Percentiles rank a stretch among this genome's conserved stretches.
These are phyloP conservation scores for Mycena albidolilacea DNA, from an alignment of 768 basidiomycete genomes.

Conservation along the genomic window DNA sequence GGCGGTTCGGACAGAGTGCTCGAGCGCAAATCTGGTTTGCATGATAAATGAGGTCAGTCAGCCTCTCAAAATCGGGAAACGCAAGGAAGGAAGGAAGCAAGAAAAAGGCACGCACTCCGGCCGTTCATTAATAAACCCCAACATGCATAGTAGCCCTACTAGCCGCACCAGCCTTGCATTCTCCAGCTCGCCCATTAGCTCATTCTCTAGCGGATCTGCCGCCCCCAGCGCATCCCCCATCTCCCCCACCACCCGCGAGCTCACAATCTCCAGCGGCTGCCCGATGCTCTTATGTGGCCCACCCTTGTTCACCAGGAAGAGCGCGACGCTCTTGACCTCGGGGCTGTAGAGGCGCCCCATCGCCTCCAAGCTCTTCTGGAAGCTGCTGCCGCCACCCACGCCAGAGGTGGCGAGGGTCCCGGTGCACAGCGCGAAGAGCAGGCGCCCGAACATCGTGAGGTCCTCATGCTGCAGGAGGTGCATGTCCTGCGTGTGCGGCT, in stretches of 20 bases:
- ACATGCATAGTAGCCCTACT: slow-evolving; percentile 92
- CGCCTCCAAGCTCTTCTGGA: slow-evolving; percentile 82
- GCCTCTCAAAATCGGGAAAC: no score
- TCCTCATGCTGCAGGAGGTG: slow-evolving; percentile 87
- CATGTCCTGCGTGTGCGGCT: slow-evolving; percentile 63
- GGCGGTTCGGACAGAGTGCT: no score
- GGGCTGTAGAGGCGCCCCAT: slow-evolving; percentile 81
- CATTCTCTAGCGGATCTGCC: slow-evolving; percentile 84
- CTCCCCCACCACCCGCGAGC: slow-evolving; percentile 79
- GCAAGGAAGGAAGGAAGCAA: not conserved
- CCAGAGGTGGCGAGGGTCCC: slow-evolving; percentile 73
- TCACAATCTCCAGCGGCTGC: slow-evolving; percentile 86
- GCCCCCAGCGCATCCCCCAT: slow-evolving; percentile 90
- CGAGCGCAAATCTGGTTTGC: slow-evolving; percentile 84
- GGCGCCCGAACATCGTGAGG: slow-evolving; percentile 85
- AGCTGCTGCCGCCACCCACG: slow-evolving; percentile 70
- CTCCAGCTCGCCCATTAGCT: slow-evolving; percentile 91
- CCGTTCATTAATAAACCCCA: slow-evolving; percentile 99
- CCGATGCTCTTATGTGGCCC: slow-evolving; percentile 80
- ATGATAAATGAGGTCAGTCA: not conserved
- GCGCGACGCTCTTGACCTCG: slow-evolving; percentile 85
- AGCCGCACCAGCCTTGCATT: slow-evolving; percentile 92
- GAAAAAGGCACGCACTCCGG: slow-evolving; percentile 81
- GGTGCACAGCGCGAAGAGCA: slow-evolving; percentile 87
- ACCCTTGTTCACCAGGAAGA: slow-evolving; percentile 85